Base-by-base conservation (phyloP, 495 filamentous ascomycete genomes). In the Penicillium ochrochloron region DNA sequence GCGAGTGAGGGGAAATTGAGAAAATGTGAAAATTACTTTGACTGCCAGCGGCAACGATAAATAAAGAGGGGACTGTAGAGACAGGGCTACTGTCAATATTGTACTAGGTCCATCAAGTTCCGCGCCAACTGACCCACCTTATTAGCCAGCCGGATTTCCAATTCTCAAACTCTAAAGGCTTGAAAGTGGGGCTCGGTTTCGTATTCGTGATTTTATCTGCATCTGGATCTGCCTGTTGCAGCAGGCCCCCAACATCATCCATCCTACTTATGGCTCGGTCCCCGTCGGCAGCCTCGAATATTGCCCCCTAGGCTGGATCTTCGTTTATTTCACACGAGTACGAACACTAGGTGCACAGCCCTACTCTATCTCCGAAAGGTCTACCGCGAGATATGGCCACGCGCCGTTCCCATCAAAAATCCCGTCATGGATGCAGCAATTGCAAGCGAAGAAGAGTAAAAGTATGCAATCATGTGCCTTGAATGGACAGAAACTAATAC, bases 381-480 rank as follows among this genome's bases (percentile, higher is more conserved):
- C 6, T 31, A 19, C 15, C 17, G 31, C 25, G 33, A 29, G 33
- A 19, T 52, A 70, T 70, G 68, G 59, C 57, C 37, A 57, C 54
- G 23, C 65, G 68, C 25, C 67, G 68, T 27, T 63, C 68, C 15
- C 68, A 68, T 35, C 61, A 54, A 8, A 74, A 74, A 53, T 74
- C 71, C 17, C 60, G 71, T 11, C 71, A 71, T 53, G 71, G 71
- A 6, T 74, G 71, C 46, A 66, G 27, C 25, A 63, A 58, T n/a
- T 74, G 71, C 51, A 74, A 74, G 27, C 60, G 60, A 8, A 66
- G 71, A 33, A 50, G 71, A 54, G 71, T 74, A 5, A 74, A 74
- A 66, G 71, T 74, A 34, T n/a, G 61, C 7, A 5, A 37, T 3
- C 3, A 15, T 27, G n/a, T 41, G 2, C 33, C 5, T 57, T 27